These are phyloP conservation scores for Tulasnella sp. DNA, from an alignment of 768 basidiomycete genomes.

Conservation along the genomic window DNA sequence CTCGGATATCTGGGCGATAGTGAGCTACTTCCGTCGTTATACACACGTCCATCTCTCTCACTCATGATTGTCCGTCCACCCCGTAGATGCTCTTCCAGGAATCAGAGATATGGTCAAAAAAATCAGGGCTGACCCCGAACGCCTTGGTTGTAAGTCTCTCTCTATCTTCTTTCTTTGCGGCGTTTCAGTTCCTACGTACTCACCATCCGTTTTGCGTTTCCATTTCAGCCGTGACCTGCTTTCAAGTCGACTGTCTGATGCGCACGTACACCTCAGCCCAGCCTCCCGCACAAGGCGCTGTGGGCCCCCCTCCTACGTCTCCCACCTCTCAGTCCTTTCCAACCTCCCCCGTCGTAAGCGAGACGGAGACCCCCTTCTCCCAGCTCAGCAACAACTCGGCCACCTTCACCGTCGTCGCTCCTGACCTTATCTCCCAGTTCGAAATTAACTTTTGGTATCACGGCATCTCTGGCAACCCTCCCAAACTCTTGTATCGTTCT, in stretches of 20 bases:
- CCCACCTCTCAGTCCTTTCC: no score
- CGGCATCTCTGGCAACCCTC: constrained; percentile 28
- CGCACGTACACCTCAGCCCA: no score
- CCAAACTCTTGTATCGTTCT: constrained; percentile 29
- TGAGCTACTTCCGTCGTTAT: constrained; percentile 21
- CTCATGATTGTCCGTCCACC: constrained; percentile 20
- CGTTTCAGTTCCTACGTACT: constrained; percentile 22
- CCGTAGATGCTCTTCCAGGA: constrained; percentile 1
- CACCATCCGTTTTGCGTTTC: constrained; percentile 19
- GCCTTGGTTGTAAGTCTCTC: constrained; percentile 18
- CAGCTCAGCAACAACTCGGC: neutral
- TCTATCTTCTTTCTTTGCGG: no score
- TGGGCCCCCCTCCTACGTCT: neutral
- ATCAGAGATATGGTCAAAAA: constrained; percentile 19
- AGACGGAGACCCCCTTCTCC: neutral
- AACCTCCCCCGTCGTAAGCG: constrained; percentile 14
- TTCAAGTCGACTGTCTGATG: constrained; percentile 22
- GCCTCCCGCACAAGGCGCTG: no score
- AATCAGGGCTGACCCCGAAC: constrained; percentile 15
- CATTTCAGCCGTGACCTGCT: constrained; percentile 23
- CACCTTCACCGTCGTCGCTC: constrained; percentile 17
- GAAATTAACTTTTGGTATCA: constrained; percentile 27
- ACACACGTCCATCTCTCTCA: constrained; percentile 20
- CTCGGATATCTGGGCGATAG: constrained; percentile 22
- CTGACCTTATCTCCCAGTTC: constrained; percentile 21